Conservation (phyloP, 176 grass and related monocot genomes). For the Pharus latifolius region DNA sequence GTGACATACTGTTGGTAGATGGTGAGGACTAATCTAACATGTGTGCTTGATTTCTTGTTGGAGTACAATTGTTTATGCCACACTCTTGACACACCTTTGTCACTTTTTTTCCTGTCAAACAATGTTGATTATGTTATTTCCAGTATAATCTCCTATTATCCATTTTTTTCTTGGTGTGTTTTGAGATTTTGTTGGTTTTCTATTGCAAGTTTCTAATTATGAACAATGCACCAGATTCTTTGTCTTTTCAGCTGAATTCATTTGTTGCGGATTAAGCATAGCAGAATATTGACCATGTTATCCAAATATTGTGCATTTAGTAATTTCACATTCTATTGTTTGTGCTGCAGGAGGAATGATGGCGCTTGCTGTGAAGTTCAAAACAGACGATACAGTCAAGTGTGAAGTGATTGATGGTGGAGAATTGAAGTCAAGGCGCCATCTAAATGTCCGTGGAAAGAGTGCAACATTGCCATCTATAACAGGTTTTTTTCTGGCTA, state of each 20-base stretch:
- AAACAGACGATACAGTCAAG: conserved; percentile 73
- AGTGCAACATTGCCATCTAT: conserved; percentile 95
- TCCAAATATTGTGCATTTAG: neutral
- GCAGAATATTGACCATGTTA: too few relatives aligned
- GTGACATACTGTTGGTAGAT: conserved; percentile 89
- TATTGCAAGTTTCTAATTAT: neutral
- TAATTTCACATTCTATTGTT: neutral
- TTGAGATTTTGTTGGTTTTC: neutral
- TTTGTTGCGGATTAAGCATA: conserved; percentile 8
- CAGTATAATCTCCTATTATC: neutral
- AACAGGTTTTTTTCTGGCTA: conserved; percentile 47
- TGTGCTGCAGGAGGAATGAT: conserved; percentile 82
- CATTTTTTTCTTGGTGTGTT: neutral
- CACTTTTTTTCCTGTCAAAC: too few relatives aligned
- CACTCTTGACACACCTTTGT: too few relatives aligned
- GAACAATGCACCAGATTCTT: neutral
- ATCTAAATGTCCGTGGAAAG: conserved; percentile 93
- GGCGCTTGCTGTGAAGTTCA: conserved; percentile 72
- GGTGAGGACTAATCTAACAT: conserved; percentile 50
- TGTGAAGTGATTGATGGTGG: conserved; percentile 89
- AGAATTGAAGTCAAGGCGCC: conserved; percentile 92
- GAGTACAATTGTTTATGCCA: neutral
- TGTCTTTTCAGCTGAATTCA: neutral
- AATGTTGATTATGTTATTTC: neutral
- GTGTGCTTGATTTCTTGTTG: neutral